Evolutionary conservation across 129 eudicot species (phyloP), one percentile per base, ranked within the genome.

Genomic region (Arctium minus): DNA sequence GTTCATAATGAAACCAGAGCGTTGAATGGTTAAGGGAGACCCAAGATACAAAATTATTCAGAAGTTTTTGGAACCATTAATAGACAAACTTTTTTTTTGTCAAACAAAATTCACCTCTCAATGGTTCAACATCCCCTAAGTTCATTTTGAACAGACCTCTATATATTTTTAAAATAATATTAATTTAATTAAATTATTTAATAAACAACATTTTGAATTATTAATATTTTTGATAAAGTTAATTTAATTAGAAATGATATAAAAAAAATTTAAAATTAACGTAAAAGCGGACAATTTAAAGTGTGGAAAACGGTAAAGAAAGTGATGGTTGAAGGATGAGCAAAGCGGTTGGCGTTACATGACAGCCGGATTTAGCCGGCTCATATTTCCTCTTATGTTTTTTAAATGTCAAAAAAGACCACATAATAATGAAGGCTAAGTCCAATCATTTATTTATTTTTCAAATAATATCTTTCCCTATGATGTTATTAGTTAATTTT

Each of bases 281-380:
- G 29, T 56, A 56, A 56, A 56, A 56, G 15, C 2, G 29, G 68
- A 60, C 5, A 2, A 60, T 17, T 60, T 60, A 8, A 60, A 18
- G 35, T 29, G 5, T 67, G 33, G 72, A 29, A 67, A 67, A 60
- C 13, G 71, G 71, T 67, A 67, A 22, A 67, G 33, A 29, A 67
- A 64, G 31, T 6, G 74, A 31, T 12, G 36, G 72, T 68, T 33
- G 36, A 33, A 18, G 72, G 86, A 81, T 69, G 81, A 83, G 50
- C 73, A 83, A 77, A 70, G 72, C 62, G 3, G 79, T 83, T 78
- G 86, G 83, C 83, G 74, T 83, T 78, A 78, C 86, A 83, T 78
- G 83, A 72, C 70, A 17, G 70, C 86, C 86, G 86, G 79, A 78
- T 78, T 71, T 17, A 13, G 86, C 86, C 86, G 86, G 86, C 81